Percentiles rank a stretch among this genome's conserved stretches.
Conservation (phyloP, 78 protist genomes). For the Dictyostelium capitatum region DNA sequence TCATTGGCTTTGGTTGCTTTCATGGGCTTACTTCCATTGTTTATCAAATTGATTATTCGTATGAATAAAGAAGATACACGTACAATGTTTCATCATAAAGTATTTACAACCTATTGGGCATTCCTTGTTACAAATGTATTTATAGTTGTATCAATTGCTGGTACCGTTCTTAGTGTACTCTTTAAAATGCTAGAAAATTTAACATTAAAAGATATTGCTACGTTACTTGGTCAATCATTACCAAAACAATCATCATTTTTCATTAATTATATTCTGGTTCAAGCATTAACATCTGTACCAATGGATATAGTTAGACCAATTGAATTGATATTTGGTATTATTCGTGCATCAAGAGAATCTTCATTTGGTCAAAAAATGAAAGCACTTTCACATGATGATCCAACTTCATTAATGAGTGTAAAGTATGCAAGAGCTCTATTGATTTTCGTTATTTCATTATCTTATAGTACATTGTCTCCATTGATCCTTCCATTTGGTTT, state of each 20-base stretch:
- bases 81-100: conserved; percentile 50
- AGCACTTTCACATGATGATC: conserved; percentile 68
- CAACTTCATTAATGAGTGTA: conserved; percentile 21
- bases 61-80: conserved; percentile 56
- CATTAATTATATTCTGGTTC: conserved; percentile 71
- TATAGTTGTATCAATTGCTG: conserved; percentile 61
- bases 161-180: conserved; percentile 53
- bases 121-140: conserved; percentile 70
- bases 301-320: conserved; percentile 68
- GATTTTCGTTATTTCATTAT: conserved; percentile 60
- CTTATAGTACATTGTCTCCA: conserved; percentile 68
- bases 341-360: conserved; percentile 41
- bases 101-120: conserved; percentile 72
- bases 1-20: conserved; percentile 79
- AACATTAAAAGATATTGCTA: conserved; percentile 23
- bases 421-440: conserved; percentile 69
- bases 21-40: conserved; percentile 67
- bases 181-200: conserved; percentile 43
- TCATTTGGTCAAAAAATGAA: conserved; percentile 54
- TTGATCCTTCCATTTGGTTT: conserved; percentile 71
- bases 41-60: conserved; percentile 19
- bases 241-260: conserved; percentile 78
- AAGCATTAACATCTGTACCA: conserved; percentile 66
- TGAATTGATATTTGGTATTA: conserved; percentile 57
- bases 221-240: conserved; percentile 52